Percentiles rank a stretch among this genome's conserved stretches.
These are phyloP conservation scores for Phialophora verrucosa DNA, from an alignment of 2,329 filamentous ascomycete genomes.

Conservation along the genomic window DNA sequence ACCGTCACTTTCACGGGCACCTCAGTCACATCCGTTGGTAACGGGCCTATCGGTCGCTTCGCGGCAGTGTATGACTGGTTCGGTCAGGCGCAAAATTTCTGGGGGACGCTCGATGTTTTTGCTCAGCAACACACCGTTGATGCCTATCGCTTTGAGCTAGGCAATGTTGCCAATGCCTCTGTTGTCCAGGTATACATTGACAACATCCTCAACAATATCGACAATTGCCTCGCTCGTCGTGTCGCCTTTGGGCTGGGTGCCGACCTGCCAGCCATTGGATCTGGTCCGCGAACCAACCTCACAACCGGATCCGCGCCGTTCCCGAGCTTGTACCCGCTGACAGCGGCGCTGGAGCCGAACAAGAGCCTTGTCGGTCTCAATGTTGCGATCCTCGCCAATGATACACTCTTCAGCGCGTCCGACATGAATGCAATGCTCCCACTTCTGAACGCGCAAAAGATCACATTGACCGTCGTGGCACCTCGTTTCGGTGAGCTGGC, in stretches of 20 bases:
- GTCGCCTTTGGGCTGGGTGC: constrained; percentile 37
- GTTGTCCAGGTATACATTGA: constrained; percentile 34
- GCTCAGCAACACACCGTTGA: constrained; percentile 47
- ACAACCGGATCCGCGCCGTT: constrained; percentile 18
- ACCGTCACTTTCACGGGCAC: constrained; percentile 65
- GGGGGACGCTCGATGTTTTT: constrained; percentile 45
- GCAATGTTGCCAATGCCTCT: constrained; percentile 22
- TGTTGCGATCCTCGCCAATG: constrained; percentile 35
- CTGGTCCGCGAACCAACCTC: constrained; percentile 17
- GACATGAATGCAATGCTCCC: constrained; percentile 32
- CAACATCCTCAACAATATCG: constrained; percentile 37
- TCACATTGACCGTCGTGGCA: constrained; percentile 31
- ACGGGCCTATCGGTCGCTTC: constrained; percentile 57
- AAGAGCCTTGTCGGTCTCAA: constrained; percentile 35
- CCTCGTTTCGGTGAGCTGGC: constrained; percentile 30
- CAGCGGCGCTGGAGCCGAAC: constrained; percentile 10
- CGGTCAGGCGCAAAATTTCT: constrained; percentile 48
- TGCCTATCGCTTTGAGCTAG: constrained; percentile 49
- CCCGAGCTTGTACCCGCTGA: constrained; percentile 34
- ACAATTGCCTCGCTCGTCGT: constrained; percentile 40
- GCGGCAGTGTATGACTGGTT: constrained; percentile 47
- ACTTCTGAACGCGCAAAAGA: constrained; percentile 26
- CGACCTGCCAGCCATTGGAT: constrained; percentile 30
- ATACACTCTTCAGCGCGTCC: constrained; percentile 25
- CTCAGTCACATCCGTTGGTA: constrained; percentile 70